Evolutionary conservation across 2,329 filamentous ascomycete genomes (phyloP).

Genomic region (Fusarium secorum): DNA sequence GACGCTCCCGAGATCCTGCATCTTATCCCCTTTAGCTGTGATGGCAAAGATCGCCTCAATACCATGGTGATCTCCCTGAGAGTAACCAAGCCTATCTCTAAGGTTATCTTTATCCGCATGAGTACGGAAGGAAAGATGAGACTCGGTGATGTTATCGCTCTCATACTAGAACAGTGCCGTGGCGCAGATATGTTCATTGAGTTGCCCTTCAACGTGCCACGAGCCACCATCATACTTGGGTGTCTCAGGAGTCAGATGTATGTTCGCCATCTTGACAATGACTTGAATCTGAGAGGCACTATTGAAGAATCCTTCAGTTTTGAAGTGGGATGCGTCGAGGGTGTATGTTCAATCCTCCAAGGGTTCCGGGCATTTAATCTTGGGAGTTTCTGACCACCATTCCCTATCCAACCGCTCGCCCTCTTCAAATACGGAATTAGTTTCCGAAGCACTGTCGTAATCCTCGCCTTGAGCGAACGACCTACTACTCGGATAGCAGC

Average conservation of each 20-base stretch:
- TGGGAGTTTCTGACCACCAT: background rate
- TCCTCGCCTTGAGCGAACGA: background rate
- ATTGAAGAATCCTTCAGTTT: constrained; percentile 40
- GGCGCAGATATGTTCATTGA: constrained; percentile 70
- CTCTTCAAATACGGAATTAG: background rate
- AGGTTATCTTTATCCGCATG: constrained; percentile 44
- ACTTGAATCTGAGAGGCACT: constrained; percentile 58
- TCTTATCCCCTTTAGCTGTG: constrained; percentile 2
- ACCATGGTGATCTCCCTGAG: constrained; percentile 45
- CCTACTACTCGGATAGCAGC: background rate
- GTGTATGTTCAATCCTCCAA: constrained; percentile 3
- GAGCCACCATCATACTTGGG: constrained; percentile 60
- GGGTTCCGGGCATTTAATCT: constrained; percentile 18
- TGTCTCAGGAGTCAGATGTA: constrained; percentile 67
- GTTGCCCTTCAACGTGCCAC: constrained; percentile 63
- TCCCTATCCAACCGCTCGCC: background rate
- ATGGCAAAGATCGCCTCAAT: constrained; percentile 50
- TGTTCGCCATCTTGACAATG: constrained; percentile 69
- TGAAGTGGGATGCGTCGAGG: constrained; percentile 30
- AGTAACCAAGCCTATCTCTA: constrained; percentile 34
- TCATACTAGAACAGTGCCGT: constrained; percentile 71
- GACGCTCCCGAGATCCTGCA: constrained; percentile 56
- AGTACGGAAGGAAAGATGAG: constrained; percentile 59
- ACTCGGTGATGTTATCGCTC: constrained; percentile 64
- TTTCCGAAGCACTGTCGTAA: background rate